Evolutionary conservation across 495 filamentous ascomycete genomes (phyloP), one percentile per base, ranked within the genome.

Genomic region (Penicillium maclennaniae): DNA sequence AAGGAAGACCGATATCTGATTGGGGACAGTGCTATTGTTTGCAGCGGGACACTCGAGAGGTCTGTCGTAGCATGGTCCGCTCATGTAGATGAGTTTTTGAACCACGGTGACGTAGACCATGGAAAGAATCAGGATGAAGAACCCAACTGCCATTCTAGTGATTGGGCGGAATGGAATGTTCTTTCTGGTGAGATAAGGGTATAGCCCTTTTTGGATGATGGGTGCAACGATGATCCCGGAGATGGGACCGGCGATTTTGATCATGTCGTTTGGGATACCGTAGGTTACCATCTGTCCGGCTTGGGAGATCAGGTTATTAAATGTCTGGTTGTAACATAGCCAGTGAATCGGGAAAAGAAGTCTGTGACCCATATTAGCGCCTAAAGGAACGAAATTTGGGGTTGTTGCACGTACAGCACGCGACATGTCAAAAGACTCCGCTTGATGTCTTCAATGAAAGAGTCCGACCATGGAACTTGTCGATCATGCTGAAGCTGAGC

Each of bases 271-370:
- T 14, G 55, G 55, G 19, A 58, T 39, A 27, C 55, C 72, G 47
- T 73, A 55, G 19, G 67, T 69, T 23, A 71, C 54, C 76, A 81
- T 82, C 28, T 77, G 70, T 4, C 68, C 73, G 10, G 79, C 79
- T 58, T 83, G 81, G 0, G 80, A 81, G 49, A 82, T 74, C 27
- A 81, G 60, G 42, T 82, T 80, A 47, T 69, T 77, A 37, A 72
- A 61, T n/a, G 61, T 71, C 52, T 73, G 65, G 42, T 61, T 56
- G 26, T 60, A 55, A 55, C 64, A 69, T 12, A 67, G 53, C 53
- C 62, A 67, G 46, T 56, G 62, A 26, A 65, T 54, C 6, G 64
- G 49, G 28, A 62, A 69, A 10, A 56, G 42, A 36, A 67, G 36
- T 36, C 63, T 66, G 42, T 44, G 27, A 8, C 23, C 7, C 10